Conservation (phyloP, 805 yeast species). For the Starmera dryadoides region DNA sequence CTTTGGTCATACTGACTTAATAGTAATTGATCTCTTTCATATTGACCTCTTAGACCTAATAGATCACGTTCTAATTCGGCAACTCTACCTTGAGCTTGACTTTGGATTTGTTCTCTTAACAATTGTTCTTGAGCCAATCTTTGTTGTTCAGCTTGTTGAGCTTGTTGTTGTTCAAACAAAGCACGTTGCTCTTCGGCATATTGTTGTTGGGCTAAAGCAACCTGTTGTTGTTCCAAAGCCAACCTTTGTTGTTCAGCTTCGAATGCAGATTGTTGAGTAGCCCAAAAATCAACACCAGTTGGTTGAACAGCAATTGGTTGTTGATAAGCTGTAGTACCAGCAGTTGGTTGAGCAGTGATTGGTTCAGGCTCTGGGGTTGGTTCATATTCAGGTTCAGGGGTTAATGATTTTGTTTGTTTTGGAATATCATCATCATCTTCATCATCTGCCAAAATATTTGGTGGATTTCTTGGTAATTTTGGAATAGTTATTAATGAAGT, state of each 20-base stretch:
- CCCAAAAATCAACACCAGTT: slow-evolving; percentile 42
- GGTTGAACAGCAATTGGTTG: slow-evolving; percentile 43
- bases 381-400: neutral
- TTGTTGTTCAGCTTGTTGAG: slow-evolving; percentile 60
- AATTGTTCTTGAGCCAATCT: slow-evolving; percentile 64
- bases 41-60: slow-evolving; percentile 66
- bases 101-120: slow-evolving; percentile 58
- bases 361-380: slow-evolving; percentile 24
- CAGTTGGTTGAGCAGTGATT: slow-evolving; percentile 39
- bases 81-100: slow-evolving; percentile 70
- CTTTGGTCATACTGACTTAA: slow-evolving; percentile 83
- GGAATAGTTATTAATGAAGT: slow-evolving; percentile 80
- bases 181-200: slow-evolving; percentile 62
- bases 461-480: slow-evolving; percentile 30
- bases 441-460: slow-evolving; percentile 22
- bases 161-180: slow-evolving; percentile 67
- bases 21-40: slow-evolving; percentile 77
- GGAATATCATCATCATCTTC: slow-evolving; percentile 14
- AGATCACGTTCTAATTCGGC: slow-evolving; percentile 80
- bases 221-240: slow-evolving; percentile 57
- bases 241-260: slow-evolving; percentile 55
- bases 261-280: slow-evolving; percentile 42
- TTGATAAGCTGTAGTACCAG: slow-evolving; percentile 18
- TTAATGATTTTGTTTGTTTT: neutral
- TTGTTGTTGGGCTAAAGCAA: slow-evolving; percentile 59